Conservation (phyloP, 441 rosid genomes). For the Hura crepitans region DNA sequence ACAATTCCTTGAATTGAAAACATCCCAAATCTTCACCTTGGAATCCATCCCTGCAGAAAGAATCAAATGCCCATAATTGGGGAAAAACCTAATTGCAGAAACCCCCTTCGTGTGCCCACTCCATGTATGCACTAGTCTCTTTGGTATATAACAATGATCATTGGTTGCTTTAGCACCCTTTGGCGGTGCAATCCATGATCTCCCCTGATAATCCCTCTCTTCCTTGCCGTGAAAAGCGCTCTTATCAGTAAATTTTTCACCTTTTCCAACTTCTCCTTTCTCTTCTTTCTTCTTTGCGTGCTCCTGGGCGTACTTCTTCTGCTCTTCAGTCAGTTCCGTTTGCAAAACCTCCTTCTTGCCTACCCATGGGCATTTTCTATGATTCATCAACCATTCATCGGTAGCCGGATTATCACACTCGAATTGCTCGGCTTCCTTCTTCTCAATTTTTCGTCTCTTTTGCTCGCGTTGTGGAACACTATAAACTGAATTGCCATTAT, state of each 20-base stretch:
- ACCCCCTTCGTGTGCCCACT: conserved; percentile 98
- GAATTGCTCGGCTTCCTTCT: conserved; percentile 39
- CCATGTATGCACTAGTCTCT: conserved; percentile 93
- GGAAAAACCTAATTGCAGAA: conserved; percentile 91
- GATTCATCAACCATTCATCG: conserved; percentile 72
- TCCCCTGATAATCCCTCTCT: conserved; percentile 91
- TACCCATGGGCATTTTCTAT: conserved; percentile 92
- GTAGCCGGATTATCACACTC: conserved; percentile 76
- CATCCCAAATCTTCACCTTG: conserved; percentile 99
- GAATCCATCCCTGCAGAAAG: conserved; percentile 97
- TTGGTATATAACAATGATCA: conserved; percentile 93
- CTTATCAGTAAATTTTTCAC: conserved; percentile 74
- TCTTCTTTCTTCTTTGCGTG: conserved; percentile 95
- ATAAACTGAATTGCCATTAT: conserved; percentile 75
- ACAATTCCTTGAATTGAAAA: conserved; percentile 90
- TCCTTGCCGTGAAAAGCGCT: conserved; percentile 96
- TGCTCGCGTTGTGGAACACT: conserved; percentile 79
- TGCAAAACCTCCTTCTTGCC: conserved; percentile 88
- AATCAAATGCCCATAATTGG: conserved; percentile 87
- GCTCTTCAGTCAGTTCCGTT: conserved; percentile 85
- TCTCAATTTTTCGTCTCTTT: conserved; percentile 69
- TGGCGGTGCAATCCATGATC: conserved; percentile 95
- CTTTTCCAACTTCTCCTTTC: conserved; percentile 61
- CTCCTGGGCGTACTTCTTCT: conserved; percentile 96
- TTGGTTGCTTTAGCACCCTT: conserved; percentile 92